These are phyloP conservation scores for Cryptococcus sp. DNA, from an alignment of 1,284 basidiomycete genomes.

Conservation along the genomic window DNA sequence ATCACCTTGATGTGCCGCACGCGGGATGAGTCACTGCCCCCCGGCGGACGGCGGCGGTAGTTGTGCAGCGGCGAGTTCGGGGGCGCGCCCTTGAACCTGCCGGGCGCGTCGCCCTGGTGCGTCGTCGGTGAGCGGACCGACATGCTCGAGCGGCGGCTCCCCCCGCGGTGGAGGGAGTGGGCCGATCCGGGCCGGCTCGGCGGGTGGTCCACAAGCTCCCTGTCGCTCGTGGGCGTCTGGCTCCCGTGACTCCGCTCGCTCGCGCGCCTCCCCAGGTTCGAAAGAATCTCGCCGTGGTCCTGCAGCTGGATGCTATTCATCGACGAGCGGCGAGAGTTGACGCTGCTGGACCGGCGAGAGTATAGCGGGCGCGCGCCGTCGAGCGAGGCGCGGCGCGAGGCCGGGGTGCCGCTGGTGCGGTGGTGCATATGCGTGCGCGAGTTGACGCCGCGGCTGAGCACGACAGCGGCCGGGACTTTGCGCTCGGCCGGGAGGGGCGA, in stretches of 20 bases:
- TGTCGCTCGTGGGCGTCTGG: conserved; percentile 48
- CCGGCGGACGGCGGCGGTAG: conserved; percentile 41
- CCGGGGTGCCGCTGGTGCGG: conserved; percentile 15
- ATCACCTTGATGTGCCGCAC: conserved; percentile 43
- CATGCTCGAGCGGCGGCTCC: conserved; percentile 27
- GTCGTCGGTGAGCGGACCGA: conserved; percentile 33
- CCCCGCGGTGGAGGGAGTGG: conserved; percentile 28
- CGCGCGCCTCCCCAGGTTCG: conserved; percentile 32
- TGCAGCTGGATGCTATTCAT: conserved; percentile 41
- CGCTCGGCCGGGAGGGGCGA: conserved; percentile 16
- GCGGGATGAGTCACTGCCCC: conserved; percentile 36
- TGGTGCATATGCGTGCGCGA: conserved; percentile 29
- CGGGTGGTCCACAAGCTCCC: conserved; percentile 24
- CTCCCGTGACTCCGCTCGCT: conserved; percentile 43
- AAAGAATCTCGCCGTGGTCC: conserved; percentile 25
- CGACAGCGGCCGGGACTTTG: conserved; percentile 25
- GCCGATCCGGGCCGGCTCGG: conserved; percentile 19
- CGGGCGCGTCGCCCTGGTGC: conserved; percentile 16
- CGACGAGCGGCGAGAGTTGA: conserved; percentile 49
- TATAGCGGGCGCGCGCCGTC: conserved; percentile 38
- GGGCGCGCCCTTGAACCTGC: conserved; percentile 15
- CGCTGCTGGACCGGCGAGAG: conserved; percentile 47
- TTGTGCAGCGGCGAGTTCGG: conserved; percentile 42
- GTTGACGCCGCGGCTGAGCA: conserved; percentile 34
- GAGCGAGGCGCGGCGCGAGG: conserved; percentile 32